Evolutionary conservation across 139 green algal genomes (phyloP), one percentile per base, ranked within the genome.

Genomic region (Tetradesmus obliquus): DNA sequence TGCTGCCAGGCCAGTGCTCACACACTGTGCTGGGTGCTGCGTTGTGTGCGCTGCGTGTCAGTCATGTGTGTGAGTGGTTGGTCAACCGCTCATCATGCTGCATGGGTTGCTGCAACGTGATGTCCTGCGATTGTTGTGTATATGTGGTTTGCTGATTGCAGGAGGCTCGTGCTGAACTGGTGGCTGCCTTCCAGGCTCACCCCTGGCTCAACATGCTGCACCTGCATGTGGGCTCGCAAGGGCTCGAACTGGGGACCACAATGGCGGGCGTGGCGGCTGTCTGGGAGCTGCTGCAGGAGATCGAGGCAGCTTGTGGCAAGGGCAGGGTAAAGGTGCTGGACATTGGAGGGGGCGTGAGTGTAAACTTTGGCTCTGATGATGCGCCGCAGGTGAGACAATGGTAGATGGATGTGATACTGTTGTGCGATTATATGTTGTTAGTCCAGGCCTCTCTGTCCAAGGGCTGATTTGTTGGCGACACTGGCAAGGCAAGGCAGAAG

Each of bases 181-280:
- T 93, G 24, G 86, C 69, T 1, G 92, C 92, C 2, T 94, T 94
- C 58, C 13, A 24, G 15, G 3, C 3, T 4, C 92, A 93, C 90
- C 88, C 90, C 83, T 94, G 93, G 93, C 84, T 94, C 54, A 93
- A 92, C 88, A 91, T 91, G 79, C 93, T 94, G 83, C 93, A 94
- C 88, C 90, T 94, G 76, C 93, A 94, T 79, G 93, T 94, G 10
- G 93, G 93, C 4, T 93, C 90, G 4, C 93, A 94, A 89, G 88
- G 88, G 55, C 76, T 91, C 2, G 32, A 83, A 12, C 88, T 86
- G 8, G 76, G n/a, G 2, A 55, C 74, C 5, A 89, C 91, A 69
- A n/a, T 86, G 7, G 54, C 24, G 7, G 88, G 88, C 54, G 83
- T 51, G 12, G 8, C 57, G 81, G 69, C 24, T 7, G 90, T 90